Evolutionary conservation across 2,329 filamentous ascomycete genomes (phyloP).

Genomic region (Nemania bipapillata): DNA sequence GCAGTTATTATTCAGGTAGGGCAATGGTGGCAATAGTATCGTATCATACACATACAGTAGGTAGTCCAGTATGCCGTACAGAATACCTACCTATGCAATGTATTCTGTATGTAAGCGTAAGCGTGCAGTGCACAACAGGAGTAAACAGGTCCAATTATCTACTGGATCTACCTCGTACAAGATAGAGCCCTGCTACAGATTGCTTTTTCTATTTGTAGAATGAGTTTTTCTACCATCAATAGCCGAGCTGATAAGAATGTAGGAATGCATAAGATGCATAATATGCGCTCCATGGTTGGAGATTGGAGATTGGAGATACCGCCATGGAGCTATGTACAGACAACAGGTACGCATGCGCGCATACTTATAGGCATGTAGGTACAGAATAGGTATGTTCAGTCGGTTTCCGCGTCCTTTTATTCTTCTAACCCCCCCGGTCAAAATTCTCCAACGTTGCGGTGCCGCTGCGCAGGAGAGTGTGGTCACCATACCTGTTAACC

Average conservation of each 20-base stretch:
- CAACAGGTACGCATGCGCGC: too few relatives aligned
- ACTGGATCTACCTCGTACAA: not conserved
- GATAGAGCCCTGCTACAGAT: not conserved
- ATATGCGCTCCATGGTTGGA: constrained; percentile 11
- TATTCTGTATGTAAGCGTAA: too few relatives aligned
- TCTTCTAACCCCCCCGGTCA: not conserved
- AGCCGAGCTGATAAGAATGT: constrained; percentile 25
- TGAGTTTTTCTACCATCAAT: constrained; percentile 11
- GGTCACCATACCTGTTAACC: constrained; percentile 28
- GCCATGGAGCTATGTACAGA: not conserved
- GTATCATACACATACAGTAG: too few relatives aligned
- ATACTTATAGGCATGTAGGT: too few relatives aligned
- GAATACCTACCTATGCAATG: too few relatives aligned
- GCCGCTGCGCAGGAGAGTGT: constrained; percentile 15
- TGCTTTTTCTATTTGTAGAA: constrained; percentile 1
- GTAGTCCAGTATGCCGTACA: too few relatives aligned
- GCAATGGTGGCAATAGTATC: not conserved
- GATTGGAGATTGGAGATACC: not conserved
- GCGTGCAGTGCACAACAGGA: not conserved
- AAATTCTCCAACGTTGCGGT: constrained; percentile 3
- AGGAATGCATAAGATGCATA: constrained; percentile 6
- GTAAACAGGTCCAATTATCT: not conserved
- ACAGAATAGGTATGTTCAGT: not conserved
- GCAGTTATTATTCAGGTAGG: not conserved
- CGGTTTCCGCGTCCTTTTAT: not conserved